phyloP scores from a whole-genome alignment of 2,329 filamentous ascomycete species.

The Cercospora zeina region DNA sequence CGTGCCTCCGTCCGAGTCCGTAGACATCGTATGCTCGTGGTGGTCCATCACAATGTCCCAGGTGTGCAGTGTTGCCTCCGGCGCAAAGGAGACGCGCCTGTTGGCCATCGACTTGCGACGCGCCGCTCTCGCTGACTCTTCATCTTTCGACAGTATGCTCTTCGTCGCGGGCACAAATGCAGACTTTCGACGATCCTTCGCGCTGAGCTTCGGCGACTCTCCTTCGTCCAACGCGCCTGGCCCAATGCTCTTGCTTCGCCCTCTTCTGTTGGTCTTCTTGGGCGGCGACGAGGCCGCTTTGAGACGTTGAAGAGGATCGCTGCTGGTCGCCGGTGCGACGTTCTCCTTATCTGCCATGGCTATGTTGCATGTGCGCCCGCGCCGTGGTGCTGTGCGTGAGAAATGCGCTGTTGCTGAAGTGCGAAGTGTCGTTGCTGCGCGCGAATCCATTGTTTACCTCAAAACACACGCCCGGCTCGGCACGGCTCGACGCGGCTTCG shows the following conservation, averaged over 20 bases:
- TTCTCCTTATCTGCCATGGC: constrained; percentile 40
- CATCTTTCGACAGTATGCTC: constrained; percentile 58
- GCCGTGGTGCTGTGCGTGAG: background rate
- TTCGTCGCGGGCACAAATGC: constrained; percentile 54
- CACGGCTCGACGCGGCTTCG: background rate
- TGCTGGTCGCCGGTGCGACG: constrained; percentile 38
- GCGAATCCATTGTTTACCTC: constrained; percentile 8
- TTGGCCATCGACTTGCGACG: constrained; percentile 75
- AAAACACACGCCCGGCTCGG: too few species aligned
- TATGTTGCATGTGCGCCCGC: constrained; percentile 6
- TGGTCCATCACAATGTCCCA: constrained; percentile 87
- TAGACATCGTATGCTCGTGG: constrained; percentile 80
- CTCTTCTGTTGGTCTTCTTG: constrained; percentile 58
- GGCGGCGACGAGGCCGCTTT: constrained; percentile 26
- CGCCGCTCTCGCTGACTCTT: constrained; percentile 63
- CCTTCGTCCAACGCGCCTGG: constrained; percentile 85
- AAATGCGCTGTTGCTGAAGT: background rate
- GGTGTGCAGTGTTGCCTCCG: constrained; percentile 93
- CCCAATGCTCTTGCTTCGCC: constrained; percentile 92
- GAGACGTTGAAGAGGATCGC: constrained; percentile 35
- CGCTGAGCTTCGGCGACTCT: constrained; percentile 49
- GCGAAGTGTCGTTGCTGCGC: constrained; percentile 4
- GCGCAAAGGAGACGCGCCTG: constrained; percentile 92
- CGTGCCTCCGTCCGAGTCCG: constrained; percentile 69
- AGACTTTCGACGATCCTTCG: constrained; percentile 44